Conservation (phyloP, 2,329 filamentous ascomycete species). For the Pseudocercospora fijiensis region DNA sequence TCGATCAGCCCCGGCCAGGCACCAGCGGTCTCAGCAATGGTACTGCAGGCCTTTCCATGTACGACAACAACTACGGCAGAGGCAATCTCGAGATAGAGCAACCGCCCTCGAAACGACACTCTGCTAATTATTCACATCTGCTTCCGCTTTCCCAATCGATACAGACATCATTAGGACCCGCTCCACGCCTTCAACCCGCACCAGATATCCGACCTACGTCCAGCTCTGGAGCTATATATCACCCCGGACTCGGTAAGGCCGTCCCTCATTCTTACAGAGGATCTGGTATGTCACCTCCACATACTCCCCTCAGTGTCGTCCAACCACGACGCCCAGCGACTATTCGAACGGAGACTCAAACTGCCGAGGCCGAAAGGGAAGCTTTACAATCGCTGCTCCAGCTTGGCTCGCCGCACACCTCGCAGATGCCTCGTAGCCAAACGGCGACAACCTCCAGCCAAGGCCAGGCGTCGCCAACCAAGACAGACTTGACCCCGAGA, state of each 20-base stretch:
- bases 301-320: conserved; percentile 36
- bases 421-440: conserved; percentile 40
- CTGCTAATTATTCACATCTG: conserved; percentile 31
- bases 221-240: conserved; percentile 17
- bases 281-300: conserved; percentile 35
- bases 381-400: conserved; percentile 78
- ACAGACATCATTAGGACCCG: conserved; percentile 2
- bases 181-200: conserved; percentile 31
- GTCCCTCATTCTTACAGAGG: conserved; percentile 12
- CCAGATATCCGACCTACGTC: conserved; percentile 33
- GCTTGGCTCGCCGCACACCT: conserved; percentile 58
- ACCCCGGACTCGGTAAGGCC: conserved; percentile 10
- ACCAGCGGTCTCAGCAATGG: conserved; percentile 33
- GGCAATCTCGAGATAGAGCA: conserved; percentile 17
- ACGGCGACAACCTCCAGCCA: conserved; percentile 19
- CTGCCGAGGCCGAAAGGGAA: conserved; percentile 69
- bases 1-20: conserved; percentile 32
- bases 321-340: conserved; percentile 45
- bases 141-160: conserved; percentile 18
- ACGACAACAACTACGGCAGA: conserved; percentile 27
- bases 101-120: conserved; percentile 37
- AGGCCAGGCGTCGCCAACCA: conserved; percentile 29
- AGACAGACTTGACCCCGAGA: conserved; percentile 29
- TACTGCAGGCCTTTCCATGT: conserved; percentile 31
- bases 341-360: conserved; percentile 67